Base-by-base conservation (phyloP, 345 rosid species). In the Eucalyptus marginata region DNA sequence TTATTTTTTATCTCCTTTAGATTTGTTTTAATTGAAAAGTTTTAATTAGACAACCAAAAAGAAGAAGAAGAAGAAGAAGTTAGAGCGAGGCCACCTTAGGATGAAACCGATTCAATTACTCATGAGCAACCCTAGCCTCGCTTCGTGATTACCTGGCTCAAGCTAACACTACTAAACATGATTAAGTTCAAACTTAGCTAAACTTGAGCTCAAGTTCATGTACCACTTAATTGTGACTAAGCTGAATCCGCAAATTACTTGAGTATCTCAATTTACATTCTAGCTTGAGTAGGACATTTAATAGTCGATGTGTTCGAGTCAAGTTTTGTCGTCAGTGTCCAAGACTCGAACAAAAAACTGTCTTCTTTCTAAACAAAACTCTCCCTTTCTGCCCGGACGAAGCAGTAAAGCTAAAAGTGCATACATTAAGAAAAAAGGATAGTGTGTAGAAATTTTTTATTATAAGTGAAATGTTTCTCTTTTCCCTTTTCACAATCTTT, bases 21-120 rank as follows among this genome's bases (percentile, higher is more conserved):
- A 33, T 66, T 66, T 16, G 11, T 66, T 16, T 16, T 8, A 31
- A 16, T 66, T 31, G 79, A 66, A 31, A 66, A 2, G 0, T 66
- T 66, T 3, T 15, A 66, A 66, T 31, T 15, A 66, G 79, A 66
- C 79, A 8, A n/a, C n/a, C n/a, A n/a, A n/a, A n/a, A n/a, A n/a
- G 5, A 7, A 1, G 12, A 51, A 1, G 3, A 52, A 0, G 20
- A 22, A 0, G n/a, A 7, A 8, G 8, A 7, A 29, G 40, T 15
- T 0, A 8, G 11, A n/a, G 79, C 6, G 3, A 66, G 40, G 79
- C 0, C 33, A 66, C 76, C 71, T n/a, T 7, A 64, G 76, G 2
- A 64, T n/a, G 76, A 64, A 31, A 66, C 79, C 7, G 12, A 8
- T 66, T 66, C 12, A 43, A 22, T 58, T 58, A 10, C 64, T 58